phyloP scores from a whole-genome alignment of 169 alveolate genomes.

The Plasmodium yoelii region DNA sequence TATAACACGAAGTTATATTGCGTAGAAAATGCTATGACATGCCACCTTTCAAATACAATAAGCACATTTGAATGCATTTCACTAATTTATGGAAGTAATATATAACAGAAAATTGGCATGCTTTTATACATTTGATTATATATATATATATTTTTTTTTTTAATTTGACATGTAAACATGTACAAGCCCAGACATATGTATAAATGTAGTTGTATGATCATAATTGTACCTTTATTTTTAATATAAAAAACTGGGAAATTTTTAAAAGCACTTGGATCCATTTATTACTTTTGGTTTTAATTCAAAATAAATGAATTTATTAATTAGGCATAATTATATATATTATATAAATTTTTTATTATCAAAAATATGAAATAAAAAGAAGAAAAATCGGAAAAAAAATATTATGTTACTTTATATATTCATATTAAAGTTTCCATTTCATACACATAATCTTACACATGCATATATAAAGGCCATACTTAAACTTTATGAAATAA shows the following conservation, averaged over 20 bases:
- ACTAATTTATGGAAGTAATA: no score
- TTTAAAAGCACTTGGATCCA: constrained; percentile 65
- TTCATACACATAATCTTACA: no score
- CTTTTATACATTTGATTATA: no score
- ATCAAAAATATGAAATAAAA: background rate
- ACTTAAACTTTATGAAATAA: no score
- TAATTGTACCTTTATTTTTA: constrained; percentile 49
- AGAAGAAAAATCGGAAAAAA: background rate
- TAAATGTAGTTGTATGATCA: background rate
- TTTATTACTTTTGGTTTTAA: constrained; percentile 22
- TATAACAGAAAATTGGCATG: no score
- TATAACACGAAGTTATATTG: no score
- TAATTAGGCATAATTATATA: constrained; percentile 13
- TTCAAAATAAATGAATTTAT: background rate
- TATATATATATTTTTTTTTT: no score
- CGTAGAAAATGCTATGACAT: no score
- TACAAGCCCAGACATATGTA: background rate
- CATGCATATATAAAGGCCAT: no score
- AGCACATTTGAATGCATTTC: no score
- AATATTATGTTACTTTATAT: background rate
- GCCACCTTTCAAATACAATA: no score
- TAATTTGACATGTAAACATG: background rate
- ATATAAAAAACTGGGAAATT: constrained; percentile 59
- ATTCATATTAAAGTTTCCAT: no score
- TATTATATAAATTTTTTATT: background rate